Percentiles rank a stretch among this genome's conserved stretches.
phyloP scores from a whole-genome alignment of 73 alveolate species.

The Paramecium sonneborni region DNA sequence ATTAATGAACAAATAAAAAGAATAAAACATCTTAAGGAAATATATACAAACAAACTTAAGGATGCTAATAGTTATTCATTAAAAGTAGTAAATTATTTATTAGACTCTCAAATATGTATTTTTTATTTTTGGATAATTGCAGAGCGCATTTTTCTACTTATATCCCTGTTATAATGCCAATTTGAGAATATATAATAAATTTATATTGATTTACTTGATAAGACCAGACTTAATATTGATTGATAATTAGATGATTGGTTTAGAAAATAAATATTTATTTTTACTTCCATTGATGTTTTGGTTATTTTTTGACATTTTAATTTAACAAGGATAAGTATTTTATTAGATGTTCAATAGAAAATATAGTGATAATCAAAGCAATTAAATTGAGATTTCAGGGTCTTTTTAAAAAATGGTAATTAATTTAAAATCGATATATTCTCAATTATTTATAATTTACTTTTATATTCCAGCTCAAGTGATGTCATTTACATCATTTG shows the following conservation, averaged over 20 bases:
- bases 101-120: background rate
- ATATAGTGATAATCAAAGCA: background rate
- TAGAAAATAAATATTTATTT: background rate
- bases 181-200: background rate
- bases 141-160: background rate
- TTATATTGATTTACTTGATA: background rate
- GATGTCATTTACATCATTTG: background rate
- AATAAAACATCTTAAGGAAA: background rate
- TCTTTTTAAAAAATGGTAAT: background rate
- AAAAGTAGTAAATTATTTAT: background rate
- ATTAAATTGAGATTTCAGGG: background rate
- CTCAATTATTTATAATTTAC: conserved; percentile 1
- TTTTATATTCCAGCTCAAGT: background rate
- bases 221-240: background rate
- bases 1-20: background rate
- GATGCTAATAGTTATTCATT: background rate
- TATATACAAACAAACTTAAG: background rate
- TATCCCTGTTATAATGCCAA: background rate
- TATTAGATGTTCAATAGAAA: background rate
- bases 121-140: background rate
- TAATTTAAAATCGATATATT: background rate
- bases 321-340: background rate
- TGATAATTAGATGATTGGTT: background rate
- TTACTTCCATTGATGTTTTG: background rate
- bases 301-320: background rate